A percentile compares a stretch with the other conserved stretches of the same genome.
These are phyloP conservation scores for Podospora appendiculata DNA, from an alignment of 495 filamentous ascomycete species.

Conservation along the genomic window DNA sequence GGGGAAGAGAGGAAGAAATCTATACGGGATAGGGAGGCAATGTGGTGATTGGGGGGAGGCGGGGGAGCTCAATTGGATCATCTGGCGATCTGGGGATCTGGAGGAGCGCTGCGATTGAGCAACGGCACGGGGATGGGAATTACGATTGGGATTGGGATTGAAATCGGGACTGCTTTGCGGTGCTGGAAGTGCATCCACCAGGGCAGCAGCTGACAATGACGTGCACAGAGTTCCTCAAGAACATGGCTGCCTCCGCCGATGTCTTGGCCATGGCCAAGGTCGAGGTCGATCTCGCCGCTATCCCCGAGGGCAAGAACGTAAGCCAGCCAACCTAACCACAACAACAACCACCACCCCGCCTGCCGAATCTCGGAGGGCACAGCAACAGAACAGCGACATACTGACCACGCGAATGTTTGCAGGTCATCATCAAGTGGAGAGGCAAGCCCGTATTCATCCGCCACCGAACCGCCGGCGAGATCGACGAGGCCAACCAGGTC, in stretches of 20 bases:
- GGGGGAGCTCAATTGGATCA: neutral
- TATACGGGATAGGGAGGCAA: neutral
- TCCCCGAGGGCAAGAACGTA: slow-evolving; percentile 99
- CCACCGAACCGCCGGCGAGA: slow-evolving; percentile 85
- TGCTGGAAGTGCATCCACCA: too few relatives aligned
- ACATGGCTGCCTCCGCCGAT: slow-evolving; percentile 99
- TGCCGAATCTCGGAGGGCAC: too few relatives aligned
- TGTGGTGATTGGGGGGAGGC: neutral
- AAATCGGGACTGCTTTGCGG: too few relatives aligned
- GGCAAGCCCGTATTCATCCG: slow-evolving; percentile 99
- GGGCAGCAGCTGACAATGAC: slow-evolving; percentile 6
- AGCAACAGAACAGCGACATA: too few relatives aligned
- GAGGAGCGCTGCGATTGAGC: neutral
- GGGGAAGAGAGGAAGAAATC: neutral
- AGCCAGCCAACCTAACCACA: slow-evolving; percentile 14
- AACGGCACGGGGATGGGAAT: too few relatives aligned
- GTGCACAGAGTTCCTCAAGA: slow-evolving; percentile 87
- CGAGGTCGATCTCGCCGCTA: slow-evolving; percentile 83
- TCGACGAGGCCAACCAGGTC: slow-evolving; percentile 72
- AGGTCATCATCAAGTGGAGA: slow-evolving; percentile 99
- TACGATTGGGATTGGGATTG: too few relatives aligned
- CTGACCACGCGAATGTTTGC: slow-evolving; percentile 1
- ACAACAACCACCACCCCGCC: too few relatives aligned
- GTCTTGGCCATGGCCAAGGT: slow-evolving; percentile 99
- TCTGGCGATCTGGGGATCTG: neutral